Evolutionary conservation across 805 yeast genomes (phyloP).

Genomic region (Candida germanica): DNA sequence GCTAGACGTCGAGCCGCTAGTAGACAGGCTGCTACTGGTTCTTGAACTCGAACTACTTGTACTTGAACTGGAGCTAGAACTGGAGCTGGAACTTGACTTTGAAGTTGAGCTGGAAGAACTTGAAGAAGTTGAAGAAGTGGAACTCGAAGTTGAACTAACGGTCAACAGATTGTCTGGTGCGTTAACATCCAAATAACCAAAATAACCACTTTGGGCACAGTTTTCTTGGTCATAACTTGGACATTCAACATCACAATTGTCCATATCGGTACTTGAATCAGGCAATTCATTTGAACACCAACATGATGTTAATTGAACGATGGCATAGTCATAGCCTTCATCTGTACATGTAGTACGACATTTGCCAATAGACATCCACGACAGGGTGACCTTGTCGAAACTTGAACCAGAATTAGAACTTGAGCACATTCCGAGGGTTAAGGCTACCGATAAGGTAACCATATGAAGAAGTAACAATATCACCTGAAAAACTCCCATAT

Average conservation of each 20-base stretch:
- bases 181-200: constrained; percentile 45
- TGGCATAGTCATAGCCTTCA: constrained; percentile 49
- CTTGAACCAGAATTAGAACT: constrained; percentile 18
- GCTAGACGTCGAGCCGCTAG: background rate
- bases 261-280: constrained; percentile 28
- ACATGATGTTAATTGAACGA: constrained; percentile 49
- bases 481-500: too few species aligned
- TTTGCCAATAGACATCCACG: constrained; percentile 47
- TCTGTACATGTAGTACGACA: constrained; percentile 46
- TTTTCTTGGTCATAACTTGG: constrained; percentile 44
- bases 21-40: constrained; percentile 1
- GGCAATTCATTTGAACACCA: constrained; percentile 64
- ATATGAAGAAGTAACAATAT: background rate
- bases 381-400: constrained; percentile 10
- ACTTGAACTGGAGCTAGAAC: constrained; percentile 16
- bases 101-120: constrained; percentile 16
- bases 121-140: constrained; percentile 7
- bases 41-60: constrained; percentile 5
- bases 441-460: background rate
- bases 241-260: constrained; percentile 38
- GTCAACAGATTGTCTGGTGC: constrained; percentile 9
- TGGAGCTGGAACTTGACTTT: constrained; percentile 17
- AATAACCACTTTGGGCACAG: constrained; percentile 46
- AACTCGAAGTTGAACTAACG: constrained; percentile 11
- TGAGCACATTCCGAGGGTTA: constrained; percentile 21